Base-by-base conservation (phyloP, 768 basidiomycete genomes). In the Lactarius tabidus region DNA sequence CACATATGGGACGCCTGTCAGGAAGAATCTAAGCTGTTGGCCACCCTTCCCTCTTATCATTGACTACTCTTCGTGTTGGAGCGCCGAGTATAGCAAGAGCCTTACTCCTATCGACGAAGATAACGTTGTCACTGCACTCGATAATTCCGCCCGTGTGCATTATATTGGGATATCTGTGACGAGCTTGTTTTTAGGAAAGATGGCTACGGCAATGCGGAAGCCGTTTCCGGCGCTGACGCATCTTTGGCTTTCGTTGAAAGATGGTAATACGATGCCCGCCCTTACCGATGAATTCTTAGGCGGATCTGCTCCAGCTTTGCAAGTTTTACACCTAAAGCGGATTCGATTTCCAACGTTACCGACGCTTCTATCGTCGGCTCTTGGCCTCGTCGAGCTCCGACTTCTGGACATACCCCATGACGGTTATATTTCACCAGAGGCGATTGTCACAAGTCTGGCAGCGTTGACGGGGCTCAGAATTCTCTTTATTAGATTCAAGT, bases 151-250 rank as follows among this genome's bases (percentile, higher is more conserved):
- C 28, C 57, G 43, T 9, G 29, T 51, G 23, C n/a, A 29, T 43
- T 9, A 35, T 36, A 20, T 58, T 23, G 18, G 28, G 4, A 35
- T 63, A 36, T 12, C 20, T 10, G 14, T 29, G 51, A 51, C 56
- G 9, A 41, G 31, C 2, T 14, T 12, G 36, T 12, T 33, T 9
- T 58, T 63, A 14, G 48, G 18, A 23, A 17, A 10, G 28, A 20
- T 63, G 20, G 26, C 23, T 29, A n/a, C n/a, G 20, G 35, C 20
- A 12, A 29, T 39, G 62, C 26, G 35, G 29, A 35, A 36, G 2
- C 62, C 55, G 35, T 63, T 57, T 33, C 57, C 62, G 14, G 45
- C 18, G 9, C 29, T 63, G 36, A 62, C 55, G 3, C 36, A 57
- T 18, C 62, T 62, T 15, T 6, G 33, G 18, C 55, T 62, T 45